Conservation (phyloP, 2,329 filamentous ascomycete genomes). For the Lecanicillium sp. region DNA sequence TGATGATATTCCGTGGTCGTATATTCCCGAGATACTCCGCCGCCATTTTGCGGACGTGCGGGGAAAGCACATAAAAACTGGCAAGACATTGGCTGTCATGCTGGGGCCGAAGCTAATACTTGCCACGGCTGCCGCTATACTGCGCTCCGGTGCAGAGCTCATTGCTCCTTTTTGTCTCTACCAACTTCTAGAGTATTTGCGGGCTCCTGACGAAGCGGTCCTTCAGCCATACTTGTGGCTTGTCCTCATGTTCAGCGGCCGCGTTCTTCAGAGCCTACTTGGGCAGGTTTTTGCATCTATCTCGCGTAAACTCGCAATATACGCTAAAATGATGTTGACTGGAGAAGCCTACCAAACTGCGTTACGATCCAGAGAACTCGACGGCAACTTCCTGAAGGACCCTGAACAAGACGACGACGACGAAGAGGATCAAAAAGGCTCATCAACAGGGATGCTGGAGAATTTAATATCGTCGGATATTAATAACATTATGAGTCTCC, state of each 20-base stretch:
- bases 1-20: conserved; percentile 42
- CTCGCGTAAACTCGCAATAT: conserved; percentile 45
- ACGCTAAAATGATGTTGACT: conserved; percentile 46
- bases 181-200: conserved; percentile 42
- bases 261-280: conserved; percentile 34
- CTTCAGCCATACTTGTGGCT: conserved; percentile 46
- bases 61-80: conserved; percentile 19
- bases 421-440: conserved; percentile 22
- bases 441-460: conserved; percentile 41
- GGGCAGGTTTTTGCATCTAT: conserved; percentile 50
- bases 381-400: conserved; percentile 38
- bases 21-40: conserved; percentile 3
- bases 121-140: conserved; percentile 33
- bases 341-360: conserved; percentile 50
- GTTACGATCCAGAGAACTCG: conserved; percentile 45
- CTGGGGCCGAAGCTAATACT: conserved; percentile 30
- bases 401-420: conserved; percentile 19
- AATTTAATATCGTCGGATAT: conserved; percentile 52
- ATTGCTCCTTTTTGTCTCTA: conserved; percentile 46
- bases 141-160: conserved; percentile 35
- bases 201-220: conserved; percentile 31
- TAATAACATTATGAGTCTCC: conserved; percentile 45
- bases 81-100: conserved; percentile 35
- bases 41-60: background rate
- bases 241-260: conserved; percentile 42